Conservation (phyloP, 73 alveolate species). For the Blepharisma japonicum region DNA sequence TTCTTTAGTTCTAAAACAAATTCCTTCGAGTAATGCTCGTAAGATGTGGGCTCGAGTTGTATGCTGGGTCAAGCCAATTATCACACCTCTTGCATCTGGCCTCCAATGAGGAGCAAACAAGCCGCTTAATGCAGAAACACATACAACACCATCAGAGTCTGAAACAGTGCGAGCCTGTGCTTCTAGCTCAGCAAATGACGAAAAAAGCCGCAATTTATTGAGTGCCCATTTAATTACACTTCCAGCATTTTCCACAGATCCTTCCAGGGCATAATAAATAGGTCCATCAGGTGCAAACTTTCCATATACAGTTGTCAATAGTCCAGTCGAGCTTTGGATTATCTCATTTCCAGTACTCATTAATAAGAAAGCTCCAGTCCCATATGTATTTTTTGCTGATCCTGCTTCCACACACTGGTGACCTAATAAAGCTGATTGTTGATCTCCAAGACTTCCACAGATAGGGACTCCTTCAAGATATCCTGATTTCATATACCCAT, state of each 20-base stretch:
- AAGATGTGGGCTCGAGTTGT: constrained; percentile 56
- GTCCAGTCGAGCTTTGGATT: constrained; percentile 32
- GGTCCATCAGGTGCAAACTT: constrained; percentile 32
- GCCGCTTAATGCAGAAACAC: constrained; percentile 77
- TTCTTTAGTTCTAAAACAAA: constrained; percentile 52
- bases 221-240: constrained; percentile 54
- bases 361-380: constrained; percentile 82
- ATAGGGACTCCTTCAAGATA: constrained; percentile 62
- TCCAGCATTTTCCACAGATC: constrained; percentile 74
- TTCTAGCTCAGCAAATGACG: constrained; percentile 38
- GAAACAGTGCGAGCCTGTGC: constrained; percentile 41
- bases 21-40: constrained; percentile 63
- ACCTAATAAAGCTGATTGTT: constrained; percentile 83
- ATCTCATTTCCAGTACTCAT: constrained; percentile 49
- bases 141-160: constrained; percentile 57
- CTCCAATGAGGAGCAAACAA: constrained; percentile 76
- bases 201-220: constrained; percentile 40
- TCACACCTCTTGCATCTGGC: constrained; percentile 60
- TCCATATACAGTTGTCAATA: constrained; percentile 60
- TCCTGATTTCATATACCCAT: constrained; percentile 31
- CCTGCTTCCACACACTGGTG: constrained; percentile 61
- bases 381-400: constrained; percentile 78
- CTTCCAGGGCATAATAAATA: constrained; percentile 65
- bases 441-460: constrained; percentile 84
- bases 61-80: constrained; percentile 53